Percentiles rank a stretch among this genome's conserved stretches.
Conservation (phyloP, 306 rosid species). For the apple (Malus domestica) region DNA sequence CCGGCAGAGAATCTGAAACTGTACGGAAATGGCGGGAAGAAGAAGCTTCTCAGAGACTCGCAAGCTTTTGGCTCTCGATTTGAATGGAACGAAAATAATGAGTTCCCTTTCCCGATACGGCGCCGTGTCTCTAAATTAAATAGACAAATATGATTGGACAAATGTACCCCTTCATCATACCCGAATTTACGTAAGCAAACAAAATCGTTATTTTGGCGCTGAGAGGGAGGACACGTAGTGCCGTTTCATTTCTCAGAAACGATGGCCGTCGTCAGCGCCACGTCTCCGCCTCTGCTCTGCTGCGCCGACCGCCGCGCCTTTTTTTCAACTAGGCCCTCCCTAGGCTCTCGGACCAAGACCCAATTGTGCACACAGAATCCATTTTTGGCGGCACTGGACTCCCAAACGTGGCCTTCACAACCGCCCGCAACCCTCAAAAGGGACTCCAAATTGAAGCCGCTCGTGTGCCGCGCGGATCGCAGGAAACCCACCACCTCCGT, state of each 20-base stretch:
- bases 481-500: conserved; percentile 25
- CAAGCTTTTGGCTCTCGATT: not conserved
- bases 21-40: conserved; percentile 56
- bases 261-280: conserved; percentile 19
- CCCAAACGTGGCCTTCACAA: conserved; percentile 2
- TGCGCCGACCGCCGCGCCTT: conserved; percentile 3
- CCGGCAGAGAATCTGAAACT: not conserved
- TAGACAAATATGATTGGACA: not conserved
- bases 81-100: not conserved
- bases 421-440: not conserved
- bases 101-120: not conserved
- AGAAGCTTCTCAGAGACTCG: conserved; percentile 7
- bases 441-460: conserved; percentile 9
- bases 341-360: conserved; percentile 16
- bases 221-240: conserved; percentile 23
- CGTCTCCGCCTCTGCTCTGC: conserved; percentile 28
- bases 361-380: conserved; percentile 14
- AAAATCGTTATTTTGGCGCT: conserved; percentile 1
- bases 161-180: not conserved
- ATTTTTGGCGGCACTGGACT: not conserved
- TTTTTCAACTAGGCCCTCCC: conserved; percentile 17
- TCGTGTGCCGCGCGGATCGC: conserved; percentile 32
- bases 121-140: not conserved
- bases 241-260: conserved; percentile 7
- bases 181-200: conserved; percentile 2